Conservation (phyloP, 768 basidiomycete species). For the Kockovaella imperatae region DNA sequence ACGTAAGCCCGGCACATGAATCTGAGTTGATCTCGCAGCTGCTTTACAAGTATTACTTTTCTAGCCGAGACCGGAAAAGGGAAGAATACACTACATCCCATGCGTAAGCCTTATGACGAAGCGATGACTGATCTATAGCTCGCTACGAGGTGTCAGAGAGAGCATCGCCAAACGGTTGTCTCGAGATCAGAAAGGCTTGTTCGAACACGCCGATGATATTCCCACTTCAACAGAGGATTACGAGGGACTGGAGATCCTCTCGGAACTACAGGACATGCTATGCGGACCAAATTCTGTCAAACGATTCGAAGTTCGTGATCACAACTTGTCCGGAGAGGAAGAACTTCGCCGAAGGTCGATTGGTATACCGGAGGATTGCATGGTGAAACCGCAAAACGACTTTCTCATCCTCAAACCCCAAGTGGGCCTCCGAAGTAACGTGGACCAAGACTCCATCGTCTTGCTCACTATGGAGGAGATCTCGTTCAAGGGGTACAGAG, state of each 20-base stretch:
- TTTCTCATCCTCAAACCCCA: constrained; percentile 87
- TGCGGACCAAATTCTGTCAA: constrained; percentile 1
- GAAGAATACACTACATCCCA: constrained; percentile 85
- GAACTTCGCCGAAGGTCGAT: constrained; percentile 7
- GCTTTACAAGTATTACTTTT: constrained; percentile 79
- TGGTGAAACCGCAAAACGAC: constrained; percentile 54
- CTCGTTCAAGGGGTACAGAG: constrained; percentile 65
- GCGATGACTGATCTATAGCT: constrained; percentile 3
- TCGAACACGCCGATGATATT: constrained; percentile 68
- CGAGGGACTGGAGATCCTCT: constrained; percentile 10
- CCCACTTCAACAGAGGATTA: constrained; percentile 48
- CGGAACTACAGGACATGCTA: constrained; percentile 8
- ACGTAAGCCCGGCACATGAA: constrained; percentile 62
- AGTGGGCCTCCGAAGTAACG: constrained; percentile 64
- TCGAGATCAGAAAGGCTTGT: constrained; percentile 69
- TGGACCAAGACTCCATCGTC: constrained; percentile 54
- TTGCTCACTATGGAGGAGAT: constrained; percentile 72
- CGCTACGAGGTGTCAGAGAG: constrained; percentile 12
- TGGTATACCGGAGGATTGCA: constrained; percentile 38
- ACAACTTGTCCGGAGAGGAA: constrained; percentile 3
- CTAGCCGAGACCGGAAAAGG: constrained; percentile 63
- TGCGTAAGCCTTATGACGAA: constrained; percentile 50
- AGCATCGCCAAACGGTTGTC: constrained; percentile 3
- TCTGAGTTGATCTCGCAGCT: constrained; percentile 50
- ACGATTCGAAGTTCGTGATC: constrained; percentile 11